Evolutionary conservation across 257 asterid species (phyloP), one percentile per base, ranked within the genome.

Genomic region (Sherardia arvensis): DNA sequence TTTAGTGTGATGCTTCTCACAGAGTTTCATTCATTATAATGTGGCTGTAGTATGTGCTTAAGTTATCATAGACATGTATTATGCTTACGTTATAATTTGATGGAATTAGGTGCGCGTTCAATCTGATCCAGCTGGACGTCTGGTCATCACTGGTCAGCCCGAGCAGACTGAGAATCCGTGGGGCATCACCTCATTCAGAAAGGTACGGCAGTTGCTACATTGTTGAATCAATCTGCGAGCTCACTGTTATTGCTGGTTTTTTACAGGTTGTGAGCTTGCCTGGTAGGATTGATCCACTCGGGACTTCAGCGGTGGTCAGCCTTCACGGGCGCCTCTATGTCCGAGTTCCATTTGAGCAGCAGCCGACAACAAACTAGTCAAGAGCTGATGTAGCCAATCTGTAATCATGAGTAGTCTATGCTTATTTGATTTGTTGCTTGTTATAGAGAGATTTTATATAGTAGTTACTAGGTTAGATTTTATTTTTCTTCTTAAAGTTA

Each of bases 281-380:
- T 29, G 81, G 79, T 10, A 81, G 91, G 74, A 88, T 91, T 22
- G 91, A 91, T 76, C 98, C 98, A 1, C 88, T 84, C 55, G 87
- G 83, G 69, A 88, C 98, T 18, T 86, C 96, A 65, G 98, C 98
- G n/a, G 94, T 88, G 22, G 96, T 88, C 36, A 91, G 95, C 81
- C 83, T 87, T 54, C 95, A 87, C 17, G 96, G 98, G 14, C 91
- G 95, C 18, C 94, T 91, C 61, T 80, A 71, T 74, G 89, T 91
- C 20, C 90, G 96, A 7, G 91, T 91, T 47, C 98, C 98, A 15
- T 86, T 91, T 66, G 95, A 88, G 78, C 85, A n/a, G n/a, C n/a
- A 81, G 73, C 51, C 82, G 17, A 43, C 43, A 25, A 82, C 51
- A 29, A 82, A 69, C 59, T 27, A 58, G 59, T 66, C 26, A 40